Evolutionary conservation across 2,329 filamentous ascomycete species (phyloP).

Genomic region (Fusarium buxicola): DNA sequence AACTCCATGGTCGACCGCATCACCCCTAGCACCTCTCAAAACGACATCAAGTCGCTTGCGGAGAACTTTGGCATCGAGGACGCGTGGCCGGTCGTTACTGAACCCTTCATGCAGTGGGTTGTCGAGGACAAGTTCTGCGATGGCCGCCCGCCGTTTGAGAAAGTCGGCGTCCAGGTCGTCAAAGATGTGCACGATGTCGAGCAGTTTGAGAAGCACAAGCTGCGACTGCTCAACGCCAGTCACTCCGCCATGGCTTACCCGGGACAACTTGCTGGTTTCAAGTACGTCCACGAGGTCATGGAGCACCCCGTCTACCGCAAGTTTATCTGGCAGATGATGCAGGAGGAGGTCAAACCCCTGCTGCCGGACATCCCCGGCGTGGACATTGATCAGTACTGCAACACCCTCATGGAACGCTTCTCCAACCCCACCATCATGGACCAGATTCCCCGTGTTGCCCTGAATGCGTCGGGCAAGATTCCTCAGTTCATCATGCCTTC

Average conservation of each 20-base stretch:
- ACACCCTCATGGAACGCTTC: constrained; percentile 65
- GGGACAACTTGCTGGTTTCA: constrained; percentile 63
- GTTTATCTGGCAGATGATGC: constrained; percentile 66
- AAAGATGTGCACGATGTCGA: constrained; percentile 63
- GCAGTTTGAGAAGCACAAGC: constrained; percentile 68
- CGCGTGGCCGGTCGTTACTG: constrained; percentile 65
- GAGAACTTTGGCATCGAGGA: constrained; percentile 61
- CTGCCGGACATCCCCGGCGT: constrained; percentile 63
- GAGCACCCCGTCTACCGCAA: constrained; percentile 59
- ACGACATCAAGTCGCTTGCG: constrained; percentile 59
- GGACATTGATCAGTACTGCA: constrained; percentile 63
- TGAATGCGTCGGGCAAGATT: constrained; percentile 65
- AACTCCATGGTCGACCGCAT: constrained; percentile 68
- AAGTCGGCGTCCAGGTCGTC: constrained; percentile 65
- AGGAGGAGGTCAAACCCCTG: constrained; percentile 64
- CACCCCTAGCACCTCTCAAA: constrained; percentile 60
- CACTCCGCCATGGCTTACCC: constrained; percentile 65
- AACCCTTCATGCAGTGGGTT: constrained; percentile 68
- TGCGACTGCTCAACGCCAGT: constrained; percentile 64
- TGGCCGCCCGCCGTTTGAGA: constrained; percentile 63
- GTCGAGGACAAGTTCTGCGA: constrained; percentile 64
- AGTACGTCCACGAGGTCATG: constrained; percentile 67
- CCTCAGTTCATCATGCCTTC: constrained; percentile 64
- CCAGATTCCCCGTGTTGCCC: constrained; percentile 63
- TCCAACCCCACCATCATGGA: constrained; percentile 68